Conservation (phyloP, 2,329 filamentous ascomycete species). For the Cephalotrichum gorgonifer region DNA sequence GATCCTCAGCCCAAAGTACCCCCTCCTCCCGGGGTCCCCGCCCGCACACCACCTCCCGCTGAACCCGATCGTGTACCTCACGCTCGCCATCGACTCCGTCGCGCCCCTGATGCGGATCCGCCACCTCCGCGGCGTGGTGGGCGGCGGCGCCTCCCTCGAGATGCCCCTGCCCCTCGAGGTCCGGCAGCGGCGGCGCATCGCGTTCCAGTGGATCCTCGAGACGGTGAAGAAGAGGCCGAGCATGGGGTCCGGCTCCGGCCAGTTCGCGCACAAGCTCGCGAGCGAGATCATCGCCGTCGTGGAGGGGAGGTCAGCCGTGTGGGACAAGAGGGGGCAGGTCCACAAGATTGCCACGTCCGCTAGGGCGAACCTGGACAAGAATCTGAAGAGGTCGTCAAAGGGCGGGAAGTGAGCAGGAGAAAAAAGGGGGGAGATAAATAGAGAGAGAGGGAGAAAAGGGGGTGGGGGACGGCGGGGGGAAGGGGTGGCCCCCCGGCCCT, state of each 20-base stretch:
- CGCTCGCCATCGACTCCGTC: slow-evolving; percentile 83
- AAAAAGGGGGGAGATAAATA: background rate
- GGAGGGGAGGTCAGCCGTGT: slow-evolving; percentile 73
- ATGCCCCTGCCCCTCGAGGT: slow-evolving; percentile 68
- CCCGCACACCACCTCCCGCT: slow-evolving; percentile 73
- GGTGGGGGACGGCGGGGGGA: background rate
- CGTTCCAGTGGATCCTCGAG: slow-evolving; percentile 83
- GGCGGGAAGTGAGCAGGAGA: background rate
- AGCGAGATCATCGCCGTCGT: slow-evolving; percentile 81
- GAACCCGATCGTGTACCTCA: slow-evolving; percentile 82
- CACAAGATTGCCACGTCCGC: slow-evolving; percentile 75
- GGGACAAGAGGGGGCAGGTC: slow-evolving; percentile 68
- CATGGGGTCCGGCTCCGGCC: slow-evolving; percentile 57
- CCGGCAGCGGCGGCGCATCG: slow-evolving; percentile 65
- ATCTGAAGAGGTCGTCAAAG: background rate
- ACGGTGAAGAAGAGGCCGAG: slow-evolving; percentile 70
- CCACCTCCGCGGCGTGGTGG: slow-evolving; percentile 64
- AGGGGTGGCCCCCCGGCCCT: too few species aligned
- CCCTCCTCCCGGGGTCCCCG: slow-evolving; percentile 66
- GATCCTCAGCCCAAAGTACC: slow-evolving; percentile 57
- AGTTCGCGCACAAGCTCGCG: slow-evolving; percentile 69
- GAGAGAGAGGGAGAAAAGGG: background rate
- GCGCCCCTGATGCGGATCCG: slow-evolving; percentile 78
- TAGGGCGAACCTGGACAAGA: slow-evolving; percentile 55
- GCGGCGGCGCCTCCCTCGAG: slow-evolving; percentile 76